Evolutionary conservation across 2,329 filamentous ascomycete genomes (phyloP).

Genomic region (Nannizziopsis arthrosporioides): DNA sequence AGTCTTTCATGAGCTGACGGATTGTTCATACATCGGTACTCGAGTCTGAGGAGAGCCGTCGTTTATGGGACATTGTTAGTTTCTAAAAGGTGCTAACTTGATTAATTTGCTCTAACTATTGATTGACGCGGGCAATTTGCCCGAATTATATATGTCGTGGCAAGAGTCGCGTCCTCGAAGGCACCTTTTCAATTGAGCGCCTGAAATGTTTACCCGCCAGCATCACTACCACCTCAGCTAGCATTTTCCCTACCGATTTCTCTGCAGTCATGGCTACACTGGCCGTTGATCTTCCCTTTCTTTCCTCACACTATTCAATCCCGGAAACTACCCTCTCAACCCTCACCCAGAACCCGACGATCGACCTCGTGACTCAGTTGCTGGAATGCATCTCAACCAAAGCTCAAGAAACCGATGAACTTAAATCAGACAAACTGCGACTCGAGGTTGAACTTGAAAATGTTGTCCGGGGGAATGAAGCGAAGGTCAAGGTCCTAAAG

Average conservation of each 20-base stretch:
- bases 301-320: conserved; percentile 48
- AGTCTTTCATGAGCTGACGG: no score
- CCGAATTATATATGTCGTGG: background rate
- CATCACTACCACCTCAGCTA: background rate
- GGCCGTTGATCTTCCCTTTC: conserved; percentile 47
- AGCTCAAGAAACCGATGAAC: conserved; percentile 67
- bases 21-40: no score
- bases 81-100: no score
- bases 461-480: conserved; percentile 70
- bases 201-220: conserved; percentile 6
- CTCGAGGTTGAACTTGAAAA: conserved; percentile 89
- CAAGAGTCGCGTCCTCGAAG: background rate
- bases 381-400: conserved; percentile 64
- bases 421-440: conserved; percentile 79
- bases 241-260: background rate
- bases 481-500: conserved; percentile 71
- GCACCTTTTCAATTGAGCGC: background rate
- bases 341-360: conserved; percentile 51
- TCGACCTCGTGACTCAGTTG: conserved; percentile 63
- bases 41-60: no score
- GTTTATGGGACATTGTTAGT: no score
- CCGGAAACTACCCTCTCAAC: conserved; percentile 45
- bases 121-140: background rate
- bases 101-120: no score
- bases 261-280: conserved; percentile 41